phyloP scores from a whole-genome alignment of 2,329 filamentous ascomycete genomes.

The Aspergillus fumigatiaffinis region DNA sequence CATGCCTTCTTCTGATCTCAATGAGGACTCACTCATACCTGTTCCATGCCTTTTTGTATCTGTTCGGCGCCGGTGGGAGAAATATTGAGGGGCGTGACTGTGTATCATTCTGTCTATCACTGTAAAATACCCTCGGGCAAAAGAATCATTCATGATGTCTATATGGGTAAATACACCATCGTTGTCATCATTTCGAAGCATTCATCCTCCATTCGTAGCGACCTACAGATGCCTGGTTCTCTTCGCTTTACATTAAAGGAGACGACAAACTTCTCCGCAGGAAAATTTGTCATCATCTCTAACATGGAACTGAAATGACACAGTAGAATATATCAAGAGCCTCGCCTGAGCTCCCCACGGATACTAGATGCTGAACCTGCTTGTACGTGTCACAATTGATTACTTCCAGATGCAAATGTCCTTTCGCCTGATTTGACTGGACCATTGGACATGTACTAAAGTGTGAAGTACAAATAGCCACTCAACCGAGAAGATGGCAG shows the following conservation, averaged over 20 bases:
- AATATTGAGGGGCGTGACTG: conserved; percentile 19
- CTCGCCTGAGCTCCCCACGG: not conserved
- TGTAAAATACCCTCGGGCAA: conserved; percentile 35
- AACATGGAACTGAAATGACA: not conserved
- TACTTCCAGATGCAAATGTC: not conserved
- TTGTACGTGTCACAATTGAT: not conserved
- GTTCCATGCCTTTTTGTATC: conserved; percentile 3
- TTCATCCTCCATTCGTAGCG: not conserved
- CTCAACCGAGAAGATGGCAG: not conserved
- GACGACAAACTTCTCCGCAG: not conserved
- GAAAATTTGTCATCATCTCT: too few species aligned
- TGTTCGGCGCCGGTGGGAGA: conserved; percentile 24
- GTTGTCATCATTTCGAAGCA: conserved; percentile 1
- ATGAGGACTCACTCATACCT: conserved; percentile 9
- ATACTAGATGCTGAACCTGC: not conserved
- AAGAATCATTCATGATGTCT: conserved; percentile 23
- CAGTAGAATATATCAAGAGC: not conserved
- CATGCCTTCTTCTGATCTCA: conserved; percentile 19
- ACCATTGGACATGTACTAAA: not conserved
- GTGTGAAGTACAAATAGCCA: not conserved
- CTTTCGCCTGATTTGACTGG: not conserved
- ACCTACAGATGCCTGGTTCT: not conserved
- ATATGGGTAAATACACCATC: conserved; percentile 14
- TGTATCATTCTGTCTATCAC: conserved; percentile 16
- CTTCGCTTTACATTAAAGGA: not conserved